Conservation (phyloP, 805 yeast genomes). For the Candida cerambycidarum region DNA sequence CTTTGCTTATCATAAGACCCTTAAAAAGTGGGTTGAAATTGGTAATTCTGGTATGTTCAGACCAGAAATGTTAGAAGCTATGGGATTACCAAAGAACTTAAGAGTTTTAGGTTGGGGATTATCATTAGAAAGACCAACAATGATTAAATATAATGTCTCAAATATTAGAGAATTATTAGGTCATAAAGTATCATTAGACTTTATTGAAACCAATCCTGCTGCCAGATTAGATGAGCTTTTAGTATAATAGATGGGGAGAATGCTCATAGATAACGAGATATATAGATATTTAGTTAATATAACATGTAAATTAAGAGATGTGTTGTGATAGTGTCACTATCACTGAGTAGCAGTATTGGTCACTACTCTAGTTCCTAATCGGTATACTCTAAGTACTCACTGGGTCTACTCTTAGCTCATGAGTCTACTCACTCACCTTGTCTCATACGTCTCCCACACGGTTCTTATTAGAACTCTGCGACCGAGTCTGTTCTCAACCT, state of each 20-base stretch:
- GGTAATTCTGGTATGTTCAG: conserved; percentile 99
- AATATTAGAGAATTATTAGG: conserved; percentile 96
- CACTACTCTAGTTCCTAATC: too few relatives aligned
- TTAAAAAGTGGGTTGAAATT: conserved; percentile 97
- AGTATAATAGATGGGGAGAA: conserved; percentile 19
- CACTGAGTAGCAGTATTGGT: too few relatives aligned
- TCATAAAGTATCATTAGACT: conserved; percentile 92
- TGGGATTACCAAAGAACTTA: conserved; percentile 95
- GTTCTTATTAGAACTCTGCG: too few relatives aligned
- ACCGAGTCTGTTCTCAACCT: not conserved
- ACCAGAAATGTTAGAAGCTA: conserved; percentile 97
- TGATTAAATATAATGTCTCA: conserved; percentile 95
- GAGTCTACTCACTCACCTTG: too few relatives aligned
- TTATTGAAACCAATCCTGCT: conserved; percentile 94
- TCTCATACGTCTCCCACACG: too few relatives aligned
- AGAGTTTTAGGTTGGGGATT: conserved; percentile 98
- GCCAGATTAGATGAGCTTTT: conserved; percentile 80
- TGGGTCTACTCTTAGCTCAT: too few relatives aligned
- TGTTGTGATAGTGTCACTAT: not conserved
- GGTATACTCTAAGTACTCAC: too few relatives aligned
- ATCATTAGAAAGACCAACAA: conserved; percentile 96
- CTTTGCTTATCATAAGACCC: conserved; percentile 92
- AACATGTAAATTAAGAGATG: not conserved
- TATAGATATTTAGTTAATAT: not conserved
- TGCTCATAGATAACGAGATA: too few relatives aligned